A percentile compares a stretch with the other conserved stretches of the same genome.
These are phyloP conservation scores for Helotiales sp. DNA, from an alignment of 2,329 filamentous ascomycete genomes.

Conservation along the genomic window DNA sequence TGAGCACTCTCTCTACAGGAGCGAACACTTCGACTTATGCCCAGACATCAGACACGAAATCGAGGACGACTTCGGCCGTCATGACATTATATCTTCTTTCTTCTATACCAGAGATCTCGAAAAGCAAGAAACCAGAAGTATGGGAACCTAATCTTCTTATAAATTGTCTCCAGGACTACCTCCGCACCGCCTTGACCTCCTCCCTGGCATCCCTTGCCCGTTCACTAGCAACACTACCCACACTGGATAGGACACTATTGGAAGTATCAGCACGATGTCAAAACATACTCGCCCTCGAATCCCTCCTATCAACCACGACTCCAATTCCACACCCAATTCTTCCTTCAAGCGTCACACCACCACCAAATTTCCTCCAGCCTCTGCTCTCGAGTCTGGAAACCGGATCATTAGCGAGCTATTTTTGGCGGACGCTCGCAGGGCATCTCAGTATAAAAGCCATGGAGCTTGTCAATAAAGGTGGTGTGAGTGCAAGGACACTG, in stretches of 20 bases:
- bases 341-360: constrained; percentile 29
- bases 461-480: constrained; percentile 81
- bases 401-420: constrained; percentile 82
- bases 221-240: constrained; percentile 76
- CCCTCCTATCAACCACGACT: constrained; percentile 68
- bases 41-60: constrained; percentile 72
- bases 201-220: constrained; percentile 74
- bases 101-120: constrained; percentile 54
- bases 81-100: constrained; percentile 80
- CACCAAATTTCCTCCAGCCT: constrained; percentile 63
- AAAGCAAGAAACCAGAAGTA: constrained; percentile 48
- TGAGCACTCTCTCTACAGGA: constrained; percentile 55
- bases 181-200: constrained; percentile 77
- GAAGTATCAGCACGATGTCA: constrained; percentile 86
- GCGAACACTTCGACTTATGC: constrained; percentile 55
- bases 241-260: constrained; percentile 75
- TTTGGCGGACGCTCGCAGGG: constrained; percentile 87
- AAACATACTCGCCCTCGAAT: constrained; percentile 85
- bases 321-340: constrained; percentile 70
- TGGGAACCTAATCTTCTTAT: constrained; percentile 68
- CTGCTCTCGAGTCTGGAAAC: constrained; percentile 82
- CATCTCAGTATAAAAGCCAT: constrained; percentile 75
- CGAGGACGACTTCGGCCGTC: constrained; percentile 71
- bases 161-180: constrained; percentile 75
- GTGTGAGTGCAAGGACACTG: constrained; percentile 79